Evolutionary conservation across 2,329 filamentous ascomycete species (phyloP).

Genomic region (Aspergillus flavus): DNA sequence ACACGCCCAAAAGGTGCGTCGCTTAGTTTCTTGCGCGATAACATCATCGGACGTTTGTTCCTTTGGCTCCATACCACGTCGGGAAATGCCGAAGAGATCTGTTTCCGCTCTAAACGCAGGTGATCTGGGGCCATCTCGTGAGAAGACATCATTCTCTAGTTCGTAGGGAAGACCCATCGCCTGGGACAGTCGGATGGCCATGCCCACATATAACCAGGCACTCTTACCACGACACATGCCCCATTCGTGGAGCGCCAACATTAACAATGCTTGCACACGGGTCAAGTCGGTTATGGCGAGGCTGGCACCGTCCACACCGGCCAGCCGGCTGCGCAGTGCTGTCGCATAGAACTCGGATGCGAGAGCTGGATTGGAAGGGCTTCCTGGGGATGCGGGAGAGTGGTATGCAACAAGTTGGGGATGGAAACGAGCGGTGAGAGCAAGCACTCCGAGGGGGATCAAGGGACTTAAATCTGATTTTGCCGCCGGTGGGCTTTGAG

Average conservation of each 20-base stretch:
- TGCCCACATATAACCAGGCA: constrained; percentile 55
- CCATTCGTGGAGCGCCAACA: constrained; percentile 62
- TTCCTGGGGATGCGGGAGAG: constrained; percentile 46
- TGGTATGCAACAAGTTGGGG: constrained; percentile 52
- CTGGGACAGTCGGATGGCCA: constrained; percentile 50
- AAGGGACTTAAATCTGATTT: constrained; percentile 47
- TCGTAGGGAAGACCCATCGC: constrained; percentile 50
- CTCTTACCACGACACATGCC: constrained; percentile 56
- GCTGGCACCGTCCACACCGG: constrained; percentile 45
- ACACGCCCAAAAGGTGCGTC: constrained; percentile 61
- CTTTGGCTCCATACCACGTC: constrained; percentile 34
- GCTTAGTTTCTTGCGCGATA: constrained; percentile 56
- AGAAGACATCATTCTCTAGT: constrained; percentile 50
- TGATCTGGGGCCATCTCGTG: constrained; percentile 46
- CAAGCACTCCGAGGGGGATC: constrained; percentile 58
- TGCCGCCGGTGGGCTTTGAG: constrained; percentile 30
- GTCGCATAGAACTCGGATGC: constrained; percentile 59
- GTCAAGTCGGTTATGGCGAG: constrained; percentile 51
- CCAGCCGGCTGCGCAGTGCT: constrained; percentile 52
- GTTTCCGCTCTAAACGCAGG: constrained; percentile 37
- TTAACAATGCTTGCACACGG: constrained; percentile 56
- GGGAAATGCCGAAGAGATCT: constrained; percentile 41
- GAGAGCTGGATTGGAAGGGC: constrained; percentile 51
- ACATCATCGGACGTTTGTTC: constrained; percentile 50
- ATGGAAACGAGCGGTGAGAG: constrained; percentile 60